Base-by-base conservation (phyloP, 495 filamentous ascomycete species). In the Lichina pygmaea region DNA sequence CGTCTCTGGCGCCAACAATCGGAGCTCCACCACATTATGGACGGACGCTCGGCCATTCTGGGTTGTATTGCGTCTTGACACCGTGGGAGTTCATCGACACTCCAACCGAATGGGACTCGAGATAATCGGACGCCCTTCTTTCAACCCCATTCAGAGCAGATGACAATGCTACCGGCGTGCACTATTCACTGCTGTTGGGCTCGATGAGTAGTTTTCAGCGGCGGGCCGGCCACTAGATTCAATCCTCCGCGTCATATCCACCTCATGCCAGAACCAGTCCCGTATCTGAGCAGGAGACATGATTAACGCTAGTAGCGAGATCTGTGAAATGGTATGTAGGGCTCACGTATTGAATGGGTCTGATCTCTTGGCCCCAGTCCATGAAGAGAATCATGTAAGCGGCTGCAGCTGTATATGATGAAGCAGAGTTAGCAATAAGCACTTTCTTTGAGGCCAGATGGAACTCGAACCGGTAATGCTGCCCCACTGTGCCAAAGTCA, bases 401-500 rank as follows among this genome's bases (percentile, higher is more conserved):
- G 11, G 48, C 6, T 12, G 15, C 40, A 33, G 46, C 48, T 49
- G 32, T 13, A 32, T 43, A 30, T 24, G 12, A 36, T 48, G 15
- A 44, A 24, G 16, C 32, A 11, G 24, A 8, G 7, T 11, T 12
- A n/a, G 34, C 8, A 32, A 34, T 6, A 43, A 33, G 5, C 33
- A 34, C 39, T 38, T 4, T 10, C 30, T 33, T 13, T n/a, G 36
- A 44, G 31, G 41, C 30, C 16, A 48, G 12, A 31, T 13, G 15
- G 36, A 16, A 30, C n/a, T 5, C 33, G 6, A 8, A 50, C 49
- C 44, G 8, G 43, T 47, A 15, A 76, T 71, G 36, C 66, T 68
- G 12, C 62, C 65, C 59, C 77, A 73, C 59, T 92, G 83, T 33
- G 65, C 66, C 51, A 94, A 50, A 48, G 70, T 73, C 6, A 82